Base-by-base conservation (phyloP, 208 protist genomes). In the Crithidia acanthocephali region DNA sequence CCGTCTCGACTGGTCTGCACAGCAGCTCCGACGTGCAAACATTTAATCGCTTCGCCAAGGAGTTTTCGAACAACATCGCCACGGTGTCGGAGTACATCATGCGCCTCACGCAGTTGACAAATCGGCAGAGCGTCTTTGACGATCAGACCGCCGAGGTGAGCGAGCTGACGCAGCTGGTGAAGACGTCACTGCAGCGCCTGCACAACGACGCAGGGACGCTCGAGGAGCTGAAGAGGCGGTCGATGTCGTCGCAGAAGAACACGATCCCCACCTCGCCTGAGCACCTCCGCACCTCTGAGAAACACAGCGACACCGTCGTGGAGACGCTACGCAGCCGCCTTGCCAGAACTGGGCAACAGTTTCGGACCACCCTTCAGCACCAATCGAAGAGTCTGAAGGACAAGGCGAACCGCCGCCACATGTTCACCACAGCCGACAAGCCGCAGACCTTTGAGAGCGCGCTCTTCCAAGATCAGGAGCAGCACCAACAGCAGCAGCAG, bases 401-500 rank as follows among this genome's bases (percentile, higher is more conserved):
- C 35, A 95, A 88, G 64, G 79, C 88, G 22, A 86, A 82, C 52
- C 79, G 93, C 2, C 90, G 91, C 6, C 79, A 94, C 70, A 79
- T 89, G 65, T 95, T 96, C 73, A 94, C 89, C 8, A 86, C 85
- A 4, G 83, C 82, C 28, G 90, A 97, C 52, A 65, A 74, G 30
- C 87, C 89, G 20, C 86, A 93, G 59, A 88, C 85, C 15, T 96
- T 95, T 60, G 93, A 94, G 77, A 94, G 88, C 56, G 90, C 91
- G 23, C 73, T 96, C n/a, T 96, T 96, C 74, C 90, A 94, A 47
- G 87, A 97, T 71, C 84, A 92, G 52, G 86, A 96, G 65, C 80
- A 87, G 27, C 83, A 92, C 25, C 80, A 89, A 45, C 87, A 94
- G 40, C 85, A 94, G 64, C 85, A 95, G 32, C 76, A 88, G 64